These are phyloP conservation scores for Kuraishia floccosa DNA, from an alignment of 805 yeast genomes.

Conservation along the genomic window DNA sequence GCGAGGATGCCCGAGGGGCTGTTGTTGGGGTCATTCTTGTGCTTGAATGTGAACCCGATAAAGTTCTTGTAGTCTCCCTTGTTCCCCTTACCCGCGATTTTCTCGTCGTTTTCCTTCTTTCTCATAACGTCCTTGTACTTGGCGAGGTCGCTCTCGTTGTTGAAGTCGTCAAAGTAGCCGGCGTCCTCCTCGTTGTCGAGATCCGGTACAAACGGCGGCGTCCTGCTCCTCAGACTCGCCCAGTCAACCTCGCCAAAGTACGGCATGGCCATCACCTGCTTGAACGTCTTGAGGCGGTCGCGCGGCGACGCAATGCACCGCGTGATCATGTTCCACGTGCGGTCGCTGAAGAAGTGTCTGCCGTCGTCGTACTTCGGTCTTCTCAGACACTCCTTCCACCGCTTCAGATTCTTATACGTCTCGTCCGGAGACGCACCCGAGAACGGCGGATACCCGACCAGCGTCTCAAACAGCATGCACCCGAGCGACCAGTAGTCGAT, in stretches of 20 bases:
- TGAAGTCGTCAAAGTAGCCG: slow-evolving; percentile 96
- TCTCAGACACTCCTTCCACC: slow-evolving; percentile 81
- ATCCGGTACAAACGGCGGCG: slow-evolving; percentile 96
- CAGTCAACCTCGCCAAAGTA: slow-evolving; percentile 84
- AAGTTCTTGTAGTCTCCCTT: slow-evolving; percentile 57
- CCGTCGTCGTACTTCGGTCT: slow-evolving; percentile 92
- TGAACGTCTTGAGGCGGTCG: slow-evolving; percentile 64
- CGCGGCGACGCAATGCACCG: slow-evolving; percentile 73
- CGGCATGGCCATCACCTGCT: slow-evolving; percentile 67
- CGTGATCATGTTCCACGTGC: slow-evolving; percentile 87
- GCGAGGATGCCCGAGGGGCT: slow-evolving; percentile 23
- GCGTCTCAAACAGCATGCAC: slow-evolving; percentile 91
- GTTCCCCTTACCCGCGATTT: slow-evolving; percentile 54
- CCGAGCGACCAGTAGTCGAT: slow-evolving; percentile 99
- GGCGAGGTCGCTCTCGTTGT: slow-evolving; percentile 93
- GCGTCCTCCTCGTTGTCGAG: slow-evolving; percentile 96
- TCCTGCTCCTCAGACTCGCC: slow-evolving; percentile 49
- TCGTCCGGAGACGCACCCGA: slow-evolving; percentile 91
- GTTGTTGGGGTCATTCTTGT: slow-evolving; percentile 50
- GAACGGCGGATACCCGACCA: slow-evolving; percentile 96
- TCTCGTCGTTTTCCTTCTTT: slow-evolving; percentile 78
- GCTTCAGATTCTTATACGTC: slow-evolving; percentile 84
- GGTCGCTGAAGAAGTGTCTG: slow-evolving; percentile 83
- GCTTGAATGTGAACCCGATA: slow-evolving; percentile 94
- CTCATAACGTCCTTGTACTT: slow-evolving; percentile 96